Conservation (phyloP, 306 rosid species). For the peach (Prunus persica) region DNA sequence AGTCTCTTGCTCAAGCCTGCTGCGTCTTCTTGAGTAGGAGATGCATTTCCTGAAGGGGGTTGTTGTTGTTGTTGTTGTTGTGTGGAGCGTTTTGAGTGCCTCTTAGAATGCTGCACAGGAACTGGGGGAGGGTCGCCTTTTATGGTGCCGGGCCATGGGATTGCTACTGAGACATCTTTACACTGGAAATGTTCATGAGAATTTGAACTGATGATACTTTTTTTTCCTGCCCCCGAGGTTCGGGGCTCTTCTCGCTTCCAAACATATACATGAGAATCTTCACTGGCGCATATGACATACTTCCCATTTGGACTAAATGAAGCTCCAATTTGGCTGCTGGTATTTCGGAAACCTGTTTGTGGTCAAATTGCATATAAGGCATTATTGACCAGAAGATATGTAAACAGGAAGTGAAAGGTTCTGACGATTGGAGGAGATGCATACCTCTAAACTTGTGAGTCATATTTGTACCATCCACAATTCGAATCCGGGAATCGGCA, state of each 20-base stretch:
- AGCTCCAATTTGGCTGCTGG: slow-evolving; percentile 78
- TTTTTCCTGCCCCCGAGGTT: slow-evolving; percentile 33
- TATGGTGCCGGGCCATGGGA: slow-evolving; percentile 66
- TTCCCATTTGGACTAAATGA: slow-evolving; percentile 62
- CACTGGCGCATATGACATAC: slow-evolving; percentile 73
- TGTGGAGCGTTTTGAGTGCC: slow-evolving; percentile 35
- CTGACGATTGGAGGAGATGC: not conserved
- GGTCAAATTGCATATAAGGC: not conserved
- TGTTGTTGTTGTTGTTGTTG: not conserved
- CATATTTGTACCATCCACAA: slow-evolving; percentile 56
- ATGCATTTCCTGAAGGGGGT: slow-evolving; percentile 14
- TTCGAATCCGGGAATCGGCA: slow-evolving; percentile 73
- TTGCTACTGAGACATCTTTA: slow-evolving; percentile 79
- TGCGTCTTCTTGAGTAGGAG: slow-evolving; percentile 35
- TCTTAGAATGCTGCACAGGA: slow-evolving; percentile 40
- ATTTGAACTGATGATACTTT: slow-evolving; percentile 17
- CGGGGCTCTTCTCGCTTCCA: slow-evolving; percentile 68
- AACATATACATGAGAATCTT: slow-evolving; percentile 74
- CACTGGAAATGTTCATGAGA: slow-evolving; percentile 68
- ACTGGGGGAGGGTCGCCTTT: slow-evolving; percentile 56
- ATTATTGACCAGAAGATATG: not conserved
- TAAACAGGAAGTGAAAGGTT: not conserved
- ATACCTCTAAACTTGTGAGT: slow-evolving; percentile 77
- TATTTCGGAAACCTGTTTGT: slow-evolving; percentile 62
- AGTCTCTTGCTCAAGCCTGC: slow-evolving; percentile 25